Percentiles rank a stretch among this genome's conserved stretches.
Conservation (phyloP, 179 eudicot species). For the Beta macrorhiza region DNA sequence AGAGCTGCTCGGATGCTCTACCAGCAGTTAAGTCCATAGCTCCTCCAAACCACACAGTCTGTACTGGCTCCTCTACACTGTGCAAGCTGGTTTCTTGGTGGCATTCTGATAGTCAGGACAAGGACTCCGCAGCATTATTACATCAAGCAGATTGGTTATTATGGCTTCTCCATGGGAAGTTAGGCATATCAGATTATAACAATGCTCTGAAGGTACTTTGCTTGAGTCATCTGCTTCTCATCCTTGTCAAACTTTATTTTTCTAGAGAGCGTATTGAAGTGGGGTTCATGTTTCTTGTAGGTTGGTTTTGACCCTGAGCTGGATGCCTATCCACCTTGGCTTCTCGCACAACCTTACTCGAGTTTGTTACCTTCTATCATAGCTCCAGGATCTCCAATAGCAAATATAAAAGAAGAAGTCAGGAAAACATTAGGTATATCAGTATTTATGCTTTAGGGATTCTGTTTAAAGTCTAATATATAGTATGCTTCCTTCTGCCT, state of each 20-base stretch:
- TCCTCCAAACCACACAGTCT: slow-evolving; percentile 90
- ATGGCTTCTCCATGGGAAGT: slow-evolving; percentile 95
- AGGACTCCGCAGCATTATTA: slow-evolving; percentile 65
- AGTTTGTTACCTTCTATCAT: slow-evolving; percentile 58
- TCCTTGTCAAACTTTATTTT: not conserved
- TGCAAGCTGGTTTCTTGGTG: slow-evolving; percentile 99
- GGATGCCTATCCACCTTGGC: slow-evolving; percentile 87
- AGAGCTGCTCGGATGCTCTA: slow-evolving; percentile 84
- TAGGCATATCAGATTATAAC: slow-evolving; percentile 92
- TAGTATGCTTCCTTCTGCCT: not conserved
- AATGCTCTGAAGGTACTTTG: slow-evolving; percentile 81
- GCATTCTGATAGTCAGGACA: slow-evolving; percentile 48
- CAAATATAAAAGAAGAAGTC: slow-evolving; percentile 58
- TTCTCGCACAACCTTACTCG: slow-evolving; percentile 82
- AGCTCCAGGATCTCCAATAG: slow-evolving; percentile 82
- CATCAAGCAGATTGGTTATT: slow-evolving; percentile 98
- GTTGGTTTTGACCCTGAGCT: slow-evolving; percentile 93
- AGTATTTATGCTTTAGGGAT: not conserved
- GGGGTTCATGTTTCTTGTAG: slow-evolving; percentile 33
- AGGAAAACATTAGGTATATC: slow-evolving; percentile 57
- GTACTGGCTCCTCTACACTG: slow-evolving; percentile 84
- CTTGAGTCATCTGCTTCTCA: not conserved
- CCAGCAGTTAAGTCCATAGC: slow-evolving; percentile 79
- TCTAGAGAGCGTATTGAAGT: not conserved
- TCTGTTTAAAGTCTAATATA: not conserved